phyloP scores from a whole-genome alignment of 768 basidiomycete species.

The Collybia sordida region DNA sequence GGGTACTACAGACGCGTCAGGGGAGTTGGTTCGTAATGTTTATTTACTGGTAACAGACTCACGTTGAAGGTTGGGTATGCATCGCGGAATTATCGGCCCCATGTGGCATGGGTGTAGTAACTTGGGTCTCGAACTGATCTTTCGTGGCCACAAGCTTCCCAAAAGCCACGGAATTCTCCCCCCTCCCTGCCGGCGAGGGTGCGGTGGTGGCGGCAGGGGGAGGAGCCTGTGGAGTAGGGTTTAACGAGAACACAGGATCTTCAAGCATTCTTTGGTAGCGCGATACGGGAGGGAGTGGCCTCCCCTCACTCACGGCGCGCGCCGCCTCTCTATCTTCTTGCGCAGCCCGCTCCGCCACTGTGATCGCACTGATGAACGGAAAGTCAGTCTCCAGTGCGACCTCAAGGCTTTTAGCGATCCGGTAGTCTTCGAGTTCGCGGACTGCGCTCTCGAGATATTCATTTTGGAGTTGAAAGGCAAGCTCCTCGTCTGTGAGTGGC shows the following conservation, averaged over 20 bases:
- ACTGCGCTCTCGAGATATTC: background rate
- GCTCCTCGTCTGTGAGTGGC: background rate
- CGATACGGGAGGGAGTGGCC: slow-evolving; percentile 9
- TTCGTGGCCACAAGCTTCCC: too few species aligned
- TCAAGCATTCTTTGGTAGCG: slow-evolving; percentile 15
- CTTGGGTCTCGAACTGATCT: too few species aligned
- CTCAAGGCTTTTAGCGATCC: background rate
- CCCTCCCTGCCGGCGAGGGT: too few species aligned
- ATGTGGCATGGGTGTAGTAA: too few species aligned
- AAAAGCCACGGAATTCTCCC: too few species aligned
- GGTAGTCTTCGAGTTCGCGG: background rate
- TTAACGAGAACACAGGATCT: slow-evolving; percentile 6
- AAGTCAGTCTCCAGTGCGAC: background rate
- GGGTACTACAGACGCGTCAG: too few species aligned
- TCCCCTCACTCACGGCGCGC: slow-evolving; percentile 8
- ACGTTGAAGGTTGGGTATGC: too few species aligned
- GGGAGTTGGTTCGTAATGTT: too few species aligned
- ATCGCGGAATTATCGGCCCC: too few species aligned
- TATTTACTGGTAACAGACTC: too few species aligned
- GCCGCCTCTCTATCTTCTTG: slow-evolving; percentile 17
- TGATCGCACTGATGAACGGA: slow-evolving; percentile 7
- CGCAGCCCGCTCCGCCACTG: slow-evolving; percentile 15
- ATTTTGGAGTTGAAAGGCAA: background rate
- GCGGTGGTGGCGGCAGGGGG: too few species aligned
- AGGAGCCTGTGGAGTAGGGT: slow-evolving; percentile 8